Conservation (phyloP, 139 green algal species). For the Chlamydomonas eustigma region DNA sequence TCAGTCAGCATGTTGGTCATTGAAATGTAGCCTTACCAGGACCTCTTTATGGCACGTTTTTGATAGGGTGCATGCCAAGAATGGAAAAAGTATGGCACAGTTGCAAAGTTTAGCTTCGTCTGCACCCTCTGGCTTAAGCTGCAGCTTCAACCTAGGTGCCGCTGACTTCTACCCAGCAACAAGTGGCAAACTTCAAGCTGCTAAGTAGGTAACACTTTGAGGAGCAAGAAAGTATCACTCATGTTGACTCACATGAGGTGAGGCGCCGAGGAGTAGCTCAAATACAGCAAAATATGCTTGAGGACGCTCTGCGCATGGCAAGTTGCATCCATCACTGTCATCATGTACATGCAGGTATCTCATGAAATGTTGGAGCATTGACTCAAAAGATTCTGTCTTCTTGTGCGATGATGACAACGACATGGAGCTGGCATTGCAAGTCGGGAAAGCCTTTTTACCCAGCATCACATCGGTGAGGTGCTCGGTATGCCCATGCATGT, state of each 20-base stretch:
- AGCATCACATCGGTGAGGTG: conserved; percentile 46
- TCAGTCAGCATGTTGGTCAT: too few species aligned
- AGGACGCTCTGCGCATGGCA: too few species aligned
- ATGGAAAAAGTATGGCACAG: conserved; percentile 31
- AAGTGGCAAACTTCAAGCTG: conserved; percentile 54
- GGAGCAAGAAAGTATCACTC: too few species aligned
- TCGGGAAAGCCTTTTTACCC: conserved; percentile 61
- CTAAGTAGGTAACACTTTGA: neutral
- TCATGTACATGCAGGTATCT: too few species aligned
- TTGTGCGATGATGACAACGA: conserved; percentile 82
- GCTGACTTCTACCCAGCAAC: conserved; percentile 68
- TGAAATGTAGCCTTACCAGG: too few species aligned
- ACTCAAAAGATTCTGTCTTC: conserved; percentile 31
- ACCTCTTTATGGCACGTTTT: too few species aligned
- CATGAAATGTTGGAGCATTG: conserved; percentile 40
- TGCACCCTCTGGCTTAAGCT: conserved; percentile 32
- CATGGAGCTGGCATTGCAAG: conserved; percentile 53
- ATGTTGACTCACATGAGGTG: conserved; percentile 11
- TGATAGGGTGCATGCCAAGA: conserved; percentile 28
- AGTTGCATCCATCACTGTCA: too few species aligned
- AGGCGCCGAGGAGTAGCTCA: too few species aligned
- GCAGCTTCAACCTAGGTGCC: conserved; percentile 58
- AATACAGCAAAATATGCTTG: too few species aligned
- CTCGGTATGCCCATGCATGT: too few species aligned
- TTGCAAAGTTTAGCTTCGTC: conserved; percentile 13